Base-by-base conservation (phyloP, 2,329 filamentous ascomycete species). In the Fonsecaea nubica region DNA sequence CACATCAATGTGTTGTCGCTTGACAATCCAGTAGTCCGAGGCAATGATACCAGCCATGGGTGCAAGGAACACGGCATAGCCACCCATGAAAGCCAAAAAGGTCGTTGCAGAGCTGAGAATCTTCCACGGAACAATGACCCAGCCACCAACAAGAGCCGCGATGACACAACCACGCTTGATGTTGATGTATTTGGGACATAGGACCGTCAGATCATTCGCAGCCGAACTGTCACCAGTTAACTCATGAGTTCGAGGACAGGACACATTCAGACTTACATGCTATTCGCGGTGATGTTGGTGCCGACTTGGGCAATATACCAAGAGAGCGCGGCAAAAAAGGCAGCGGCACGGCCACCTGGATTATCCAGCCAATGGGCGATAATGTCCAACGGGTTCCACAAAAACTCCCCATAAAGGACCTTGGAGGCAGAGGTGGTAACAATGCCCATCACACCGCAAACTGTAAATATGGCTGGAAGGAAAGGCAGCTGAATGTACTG, bases 251-350 rank as follows among this genome's bases (percentile, higher is more conserved):
- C 9, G 12, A 5, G 33, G 56, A 25, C n/a, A 8, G 9, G 15
- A 6, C 33, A 40, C 15, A 36, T 10, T 25, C 38, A 40, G 25
- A 55, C 59, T 30, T 48, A 62, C 60, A 87, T 80, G 0, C 78
- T 80, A 72, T 86, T 86, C 2, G 83, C 83, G 1, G 80, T 80
- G 61, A 86, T 80, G 69, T 86, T 87, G 6, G 82, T 82, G 45
- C 86, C 83, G 6, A 87, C 76, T 55, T 84, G 82, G 0, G 85
- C 85, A 57, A 88, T 76, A 48, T 83, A 83, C 78, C 85, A 87
- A 2, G 80, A 80, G 3, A 83, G 77, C 0, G 81, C 85, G 9
- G 78, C 83, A 70, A 88, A 85, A 73, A 84, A 84, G 18, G 76
- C 76, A 35, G 77, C 78, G 4, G 78, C 74, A 1, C 78, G 77